phyloP scores from a whole-genome alignment of 164 flowering plant genomes.

The Umbellularia californica region DNA sequence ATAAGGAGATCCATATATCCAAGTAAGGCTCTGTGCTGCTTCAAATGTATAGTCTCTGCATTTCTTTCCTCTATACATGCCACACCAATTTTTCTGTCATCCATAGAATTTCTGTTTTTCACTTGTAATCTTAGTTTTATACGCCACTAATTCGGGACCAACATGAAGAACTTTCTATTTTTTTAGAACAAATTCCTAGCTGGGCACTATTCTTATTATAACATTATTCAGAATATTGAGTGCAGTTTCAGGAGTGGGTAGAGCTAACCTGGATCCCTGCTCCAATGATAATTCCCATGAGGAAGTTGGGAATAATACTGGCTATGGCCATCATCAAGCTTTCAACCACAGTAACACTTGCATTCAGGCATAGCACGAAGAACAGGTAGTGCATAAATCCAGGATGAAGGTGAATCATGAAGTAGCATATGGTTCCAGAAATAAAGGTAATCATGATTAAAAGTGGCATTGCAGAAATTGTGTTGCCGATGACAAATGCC shows the following conservation, averaged over 20 bases:
- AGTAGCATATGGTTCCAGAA: conserved; percentile 88
- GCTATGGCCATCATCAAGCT: conserved; percentile 99
- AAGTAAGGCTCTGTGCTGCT: background rate
- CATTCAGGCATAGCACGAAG: conserved; percentile 83
- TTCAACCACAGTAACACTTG: conserved; percentile 90
- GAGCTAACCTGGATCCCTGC: conserved; percentile 88
- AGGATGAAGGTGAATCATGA: conserved; percentile 86
- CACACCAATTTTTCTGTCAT: background rate
- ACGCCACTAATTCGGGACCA: background rate
- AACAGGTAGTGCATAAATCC: conserved; percentile 75
- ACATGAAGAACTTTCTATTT: background rate
- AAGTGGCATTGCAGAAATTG: conserved; percentile 84
- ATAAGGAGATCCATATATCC: background rate
- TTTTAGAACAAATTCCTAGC: background rate
- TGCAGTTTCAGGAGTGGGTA: background rate
- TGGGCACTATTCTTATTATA: too few relatives aligned
- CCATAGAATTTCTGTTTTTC: background rate
- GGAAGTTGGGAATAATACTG: conserved; percentile 88
- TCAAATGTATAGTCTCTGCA: background rate
- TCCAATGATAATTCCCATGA: conserved; percentile 95
- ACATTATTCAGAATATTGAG: background rate
- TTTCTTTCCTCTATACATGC: background rate
- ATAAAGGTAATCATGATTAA: conserved; percentile 73
- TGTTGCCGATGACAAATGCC: conserved; percentile 87
- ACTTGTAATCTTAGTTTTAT: background rate